A percentile compares a stretch with the other conserved stretches of the same genome.
These are phyloP conservation scores for Aureobasidium sp. DNA, from an alignment of 2,329 filamentous ascomycete species.

Conservation along the genomic window DNA sequence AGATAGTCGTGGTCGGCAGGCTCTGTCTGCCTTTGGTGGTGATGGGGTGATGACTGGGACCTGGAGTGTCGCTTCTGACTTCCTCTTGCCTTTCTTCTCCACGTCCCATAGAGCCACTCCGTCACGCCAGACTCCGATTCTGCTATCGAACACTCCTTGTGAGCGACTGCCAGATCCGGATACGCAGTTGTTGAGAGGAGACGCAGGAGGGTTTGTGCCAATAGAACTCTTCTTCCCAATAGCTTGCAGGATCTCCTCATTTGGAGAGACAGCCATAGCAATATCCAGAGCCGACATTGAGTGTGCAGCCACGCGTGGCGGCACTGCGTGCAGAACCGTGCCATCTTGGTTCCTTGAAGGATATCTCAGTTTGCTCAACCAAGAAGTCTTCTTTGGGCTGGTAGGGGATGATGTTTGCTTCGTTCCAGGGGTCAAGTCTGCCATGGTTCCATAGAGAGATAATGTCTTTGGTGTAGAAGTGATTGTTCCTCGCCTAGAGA, in stretches of 20 bases:
- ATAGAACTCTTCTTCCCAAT: constrained; percentile 21
- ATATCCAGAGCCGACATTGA: constrained; percentile 27
- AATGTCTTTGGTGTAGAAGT: constrained; percentile 20
- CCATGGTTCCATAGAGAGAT: constrained; percentile 18
- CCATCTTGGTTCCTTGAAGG: neutral
- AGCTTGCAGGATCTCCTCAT: constrained; percentile 32
- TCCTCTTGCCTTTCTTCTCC: neutral
- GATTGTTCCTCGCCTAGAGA: constrained; percentile 27
- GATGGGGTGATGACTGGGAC: neutral
- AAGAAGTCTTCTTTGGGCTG: constrained; percentile 16
- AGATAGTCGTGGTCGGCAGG: constrained; percentile 16
- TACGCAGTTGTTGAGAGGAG: neutral
- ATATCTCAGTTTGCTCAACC: constrained; percentile 6
- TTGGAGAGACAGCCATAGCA: constrained; percentile 33
- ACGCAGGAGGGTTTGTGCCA: constrained; percentile 15
- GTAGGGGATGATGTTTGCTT: constrained; percentile 5
- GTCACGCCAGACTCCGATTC: constrained; percentile 38
- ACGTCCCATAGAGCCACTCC: constrained; percentile 36
- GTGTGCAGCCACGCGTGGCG: constrained; percentile 20
- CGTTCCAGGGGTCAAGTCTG: too few species aligned
- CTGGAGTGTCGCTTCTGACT: constrained; percentile 2
- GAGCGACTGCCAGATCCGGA: constrained; percentile 15
- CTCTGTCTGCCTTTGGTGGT: neutral
- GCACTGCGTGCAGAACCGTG: constrained; percentile 27
- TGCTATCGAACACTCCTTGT: constrained; percentile 19